These are phyloP conservation scores for Eragrostis nindensis DNA, from an alignment of 176 grass and related monocot genomes.

Conservation along the genomic window DNA sequence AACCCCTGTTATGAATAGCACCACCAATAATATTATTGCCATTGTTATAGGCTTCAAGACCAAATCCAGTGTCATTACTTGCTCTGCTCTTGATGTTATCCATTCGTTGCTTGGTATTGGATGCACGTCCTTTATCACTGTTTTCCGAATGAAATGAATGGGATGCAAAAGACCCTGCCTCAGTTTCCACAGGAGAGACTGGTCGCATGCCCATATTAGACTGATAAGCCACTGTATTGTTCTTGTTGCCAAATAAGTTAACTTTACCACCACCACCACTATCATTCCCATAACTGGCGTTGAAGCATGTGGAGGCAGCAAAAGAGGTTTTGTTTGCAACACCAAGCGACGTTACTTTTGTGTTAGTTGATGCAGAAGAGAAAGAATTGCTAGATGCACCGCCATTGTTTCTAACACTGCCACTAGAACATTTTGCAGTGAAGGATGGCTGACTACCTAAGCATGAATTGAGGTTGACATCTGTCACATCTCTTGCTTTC, in stretches of 20 bases:
- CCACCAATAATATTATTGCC: constrained; percentile 23
- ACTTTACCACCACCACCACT: constrained; percentile 20
- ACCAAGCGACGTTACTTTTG: constrained; percentile 33
- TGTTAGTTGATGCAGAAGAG: constrained; percentile 44
- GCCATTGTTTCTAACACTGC: constrained; percentile 42
- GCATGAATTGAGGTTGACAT: constrained; percentile 52
- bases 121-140: constrained; percentile 26
- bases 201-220: constrained; percentile 30
- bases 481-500: constrained; percentile 55
- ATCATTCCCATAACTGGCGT: constrained; percentile 44
- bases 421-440: constrained; percentile 50
- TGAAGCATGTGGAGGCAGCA: constrained; percentile 35
- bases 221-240: constrained; percentile 23
- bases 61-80: constrained; percentile 43
- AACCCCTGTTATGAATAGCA: constrained; percentile 37
- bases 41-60: constrained; percentile 32
- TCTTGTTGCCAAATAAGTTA: constrained; percentile 43
- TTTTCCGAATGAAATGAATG: constrained; percentile 36
- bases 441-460: constrained; percentile 36
- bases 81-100: constrained; percentile 37
- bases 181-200: constrained; percentile 40
- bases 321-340: constrained; percentile 21
- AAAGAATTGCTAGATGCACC: constrained; percentile 35
- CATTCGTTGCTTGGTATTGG: constrained; percentile 38
- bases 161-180: constrained; percentile 40